These are phyloP conservation scores for Pichia nanzhaoensis DNA, from an alignment of 805 yeast genomes.

Conservation along the genomic window DNA sequence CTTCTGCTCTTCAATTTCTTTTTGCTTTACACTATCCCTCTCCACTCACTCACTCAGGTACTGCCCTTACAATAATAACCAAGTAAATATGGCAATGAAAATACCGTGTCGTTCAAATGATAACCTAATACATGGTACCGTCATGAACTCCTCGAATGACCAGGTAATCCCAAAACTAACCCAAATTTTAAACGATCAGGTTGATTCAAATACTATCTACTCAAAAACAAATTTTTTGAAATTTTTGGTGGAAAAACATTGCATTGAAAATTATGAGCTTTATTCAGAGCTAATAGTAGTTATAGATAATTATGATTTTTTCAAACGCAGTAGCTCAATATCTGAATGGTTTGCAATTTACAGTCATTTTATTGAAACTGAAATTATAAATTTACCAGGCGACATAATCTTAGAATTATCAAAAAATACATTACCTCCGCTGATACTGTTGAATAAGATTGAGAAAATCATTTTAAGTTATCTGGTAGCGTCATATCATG, in stretches of 20 bases:
- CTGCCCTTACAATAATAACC: no score
- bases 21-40: no score
- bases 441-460: conserved; percentile 15
- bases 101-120: no score
- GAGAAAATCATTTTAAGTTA: conserved; percentile 21
- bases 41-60: no score
- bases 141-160: not conserved
- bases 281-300: conserved; percentile 23
- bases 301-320: conserved; percentile 11
- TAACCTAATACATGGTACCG: no score
- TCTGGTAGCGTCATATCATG: conserved; percentile 27
- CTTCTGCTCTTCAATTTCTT: no score
- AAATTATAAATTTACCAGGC: conserved; percentile 30
- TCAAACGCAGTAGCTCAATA: conserved; percentile 1
- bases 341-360: conserved; percentile 25
- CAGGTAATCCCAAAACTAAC: conserved; percentile 24
- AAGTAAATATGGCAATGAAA: no score
- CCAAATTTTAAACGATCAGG: conserved; percentile 23
- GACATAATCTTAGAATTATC: conserved; percentile 17
- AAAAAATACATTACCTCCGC: conserved; percentile 18
- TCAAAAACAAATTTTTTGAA: conserved; percentile 25
- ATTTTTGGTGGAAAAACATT: conserved; percentile 27
- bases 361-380: conserved; percentile 25
- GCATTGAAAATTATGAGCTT: conserved; percentile 32
- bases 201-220: conserved; percentile 18